Base-by-base conservation (phyloP, 306 rosid genomes). In the Glycine tomentella region DNA sequence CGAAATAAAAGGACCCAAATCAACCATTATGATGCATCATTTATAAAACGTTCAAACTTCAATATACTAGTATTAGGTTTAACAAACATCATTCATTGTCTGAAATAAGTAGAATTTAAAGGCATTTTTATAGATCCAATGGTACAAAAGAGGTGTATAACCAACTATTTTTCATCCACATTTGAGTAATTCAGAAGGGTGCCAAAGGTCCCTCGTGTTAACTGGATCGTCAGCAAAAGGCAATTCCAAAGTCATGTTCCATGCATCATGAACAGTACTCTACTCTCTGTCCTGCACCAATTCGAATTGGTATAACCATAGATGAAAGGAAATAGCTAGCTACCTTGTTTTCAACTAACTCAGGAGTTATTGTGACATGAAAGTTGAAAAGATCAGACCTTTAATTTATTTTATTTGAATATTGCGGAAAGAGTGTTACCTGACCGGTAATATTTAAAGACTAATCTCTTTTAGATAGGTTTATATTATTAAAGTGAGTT, bases 151-250 rank as follows among this genome's bases (percentile, higher is more conserved):
- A 49, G 66, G 46, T 2, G 65, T 8, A n/a, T 51, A 13, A 64
- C 58, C 77, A 67, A 81, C 74, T 4, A 25, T 25, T 55, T 81
- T 61, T 14, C 75, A 69, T 56, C 72, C 84, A 62, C 75, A 65
- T 11, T 20, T 7, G 11, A 75, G 6, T 36, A 8, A 57, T 25
- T 25, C 0, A 25, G 67, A 76, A 53, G 40, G 50, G 52, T 38
- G 3, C 52, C 62, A 25, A 25, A 25, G 31, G 31, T 25, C 31
- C 31, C 31, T 25, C 31, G 31, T 25, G 31, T 20, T 20, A 20
- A 20, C 31, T 25, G 31, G 31, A 25, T 25, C 31, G 31, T 25
- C 31, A 25, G 31, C 31, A 25, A 25, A 25, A 25, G 31, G 31
- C 31, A 25, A 25, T 25, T 25, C 31, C 2, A 25, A 25, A 25